phyloP scores from a whole-genome alignment of 1,284 basidiomycete genomes.

The Bondarzewia mesenterica region DNA sequence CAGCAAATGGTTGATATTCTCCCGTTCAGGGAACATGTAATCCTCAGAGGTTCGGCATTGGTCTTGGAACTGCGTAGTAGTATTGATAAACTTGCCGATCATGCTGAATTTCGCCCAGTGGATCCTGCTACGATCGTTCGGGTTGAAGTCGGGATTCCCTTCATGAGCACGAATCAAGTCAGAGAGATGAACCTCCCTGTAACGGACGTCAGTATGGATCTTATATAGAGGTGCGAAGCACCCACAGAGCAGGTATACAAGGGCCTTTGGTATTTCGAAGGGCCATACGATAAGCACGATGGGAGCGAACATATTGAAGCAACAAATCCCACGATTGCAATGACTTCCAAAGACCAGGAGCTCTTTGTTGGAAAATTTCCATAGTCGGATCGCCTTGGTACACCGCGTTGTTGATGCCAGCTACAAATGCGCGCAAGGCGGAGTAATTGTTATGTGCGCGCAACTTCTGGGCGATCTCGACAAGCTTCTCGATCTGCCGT shows the following conservation, averaged over 20 bases:
- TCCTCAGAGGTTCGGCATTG: conserved; percentile 53
- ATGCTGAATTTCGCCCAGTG: conserved; percentile 85
- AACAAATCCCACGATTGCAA: conserved; percentile 73
- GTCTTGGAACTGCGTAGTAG: conserved; percentile 62
- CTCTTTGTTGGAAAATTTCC: conserved; percentile 55
- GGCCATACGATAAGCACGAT: conserved; percentile 74
- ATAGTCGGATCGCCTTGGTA: conserved; percentile 65
- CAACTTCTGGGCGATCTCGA: conserved; percentile 64
- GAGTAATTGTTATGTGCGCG: conserved; percentile 73
- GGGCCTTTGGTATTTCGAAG: conserved; percentile 72
- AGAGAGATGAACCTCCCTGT: conserved; percentile 76
- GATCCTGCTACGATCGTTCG: conserved; percentile 53
- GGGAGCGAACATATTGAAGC: conserved; percentile 61
- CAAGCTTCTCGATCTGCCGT: conserved; percentile 69
- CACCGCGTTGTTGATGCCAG: conserved; percentile 72
- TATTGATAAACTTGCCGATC: conserved; percentile 71
- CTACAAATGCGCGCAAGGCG: conserved; percentile 70
- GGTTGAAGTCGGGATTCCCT: conserved; percentile 60
- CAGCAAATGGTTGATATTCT: conserved; percentile 43
- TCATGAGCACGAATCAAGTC: conserved; percentile 74
- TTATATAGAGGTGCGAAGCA: conserved; percentile 10
- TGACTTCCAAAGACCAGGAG: conserved; percentile 57
- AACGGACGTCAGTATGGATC: conserved; percentile 8
- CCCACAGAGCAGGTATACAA: conserved; percentile 74
- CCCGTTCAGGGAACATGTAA: conserved; percentile 48